phyloP scores from a whole-genome alignment of 2,329 filamentous ascomycete species.

The Monosporascus sp. region DNA sequence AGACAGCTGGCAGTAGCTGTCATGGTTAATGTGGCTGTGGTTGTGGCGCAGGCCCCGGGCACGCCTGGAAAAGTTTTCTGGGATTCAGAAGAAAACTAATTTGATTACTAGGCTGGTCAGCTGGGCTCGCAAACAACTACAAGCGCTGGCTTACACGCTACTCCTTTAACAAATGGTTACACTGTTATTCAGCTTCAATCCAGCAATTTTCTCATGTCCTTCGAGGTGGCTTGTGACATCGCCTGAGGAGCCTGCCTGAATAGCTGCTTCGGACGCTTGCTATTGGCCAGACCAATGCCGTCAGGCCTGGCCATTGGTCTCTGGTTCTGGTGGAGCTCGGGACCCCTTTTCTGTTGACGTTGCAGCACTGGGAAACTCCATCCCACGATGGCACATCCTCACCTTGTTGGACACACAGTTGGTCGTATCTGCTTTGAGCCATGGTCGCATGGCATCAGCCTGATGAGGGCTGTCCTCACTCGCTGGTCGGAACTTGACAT shows the following conservation, averaged over 20 bases:
- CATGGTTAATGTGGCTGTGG: too few relatives aligned
- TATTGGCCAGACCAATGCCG: background rate
- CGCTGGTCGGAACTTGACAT: constrained; percentile 41
- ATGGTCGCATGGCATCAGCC: constrained; percentile 25
- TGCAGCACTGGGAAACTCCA: background rate
- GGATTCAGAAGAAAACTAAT: too few relatives aligned
- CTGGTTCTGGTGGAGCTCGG: background rate
- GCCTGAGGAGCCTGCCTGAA: background rate
- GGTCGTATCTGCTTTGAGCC: constrained; percentile 20
- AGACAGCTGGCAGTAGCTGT: too few relatives aligned
- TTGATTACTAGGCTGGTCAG: too few relatives aligned
- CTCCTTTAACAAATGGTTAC: too few relatives aligned
- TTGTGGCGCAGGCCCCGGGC: too few relatives aligned
- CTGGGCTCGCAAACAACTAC: too few relatives aligned
- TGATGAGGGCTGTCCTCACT: constrained; percentile 31
- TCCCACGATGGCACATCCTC: constrained; percentile 4
- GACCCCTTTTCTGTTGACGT: background rate
- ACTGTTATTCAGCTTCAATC: too few relatives aligned
- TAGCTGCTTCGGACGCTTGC: background rate
- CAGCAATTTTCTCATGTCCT: background rate
- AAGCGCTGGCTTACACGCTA: too few relatives aligned
- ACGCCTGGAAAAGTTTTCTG: too few relatives aligned
- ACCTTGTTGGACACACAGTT: constrained; percentile 8
- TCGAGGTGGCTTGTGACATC: background rate
- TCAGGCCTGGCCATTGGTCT: background rate